Evolutionary conservation across 495 filamentous ascomycete genomes (phyloP), one percentile per base, ranked within the genome.

Genomic region (Xylaria bambusicola): DNA sequence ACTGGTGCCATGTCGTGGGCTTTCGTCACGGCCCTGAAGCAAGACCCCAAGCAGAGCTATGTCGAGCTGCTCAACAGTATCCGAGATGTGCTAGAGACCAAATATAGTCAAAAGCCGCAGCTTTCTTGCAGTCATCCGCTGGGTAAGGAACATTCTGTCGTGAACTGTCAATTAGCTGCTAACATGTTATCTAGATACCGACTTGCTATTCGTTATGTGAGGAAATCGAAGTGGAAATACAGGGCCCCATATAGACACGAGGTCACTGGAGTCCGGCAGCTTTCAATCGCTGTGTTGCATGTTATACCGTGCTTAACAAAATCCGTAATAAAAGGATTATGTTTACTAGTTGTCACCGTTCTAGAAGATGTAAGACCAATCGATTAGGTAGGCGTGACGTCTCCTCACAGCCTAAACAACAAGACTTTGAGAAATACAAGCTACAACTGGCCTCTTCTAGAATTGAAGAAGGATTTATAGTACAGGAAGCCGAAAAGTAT

Each of bases 1-100:
- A 97, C 94, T 1, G 94, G 94, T 50, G 94, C 94, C 66, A 97
- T 98, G 94, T 96, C 91, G 0, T 95, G 86, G 80, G 94, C 94
- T 9, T 98, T 98, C 74, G 92, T 98, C 74, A 82, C 80, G 20
- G 89, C 92, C 40, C 78, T 98, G 57, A 92, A 89, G 79, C 89
- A 92, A 80, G 93, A 98, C 66, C 92, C 93, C 0, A 86, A 97
- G 67, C 94, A 97, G 81, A 96, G 91, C 77, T 98, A 98, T 68
- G 87, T 97, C 52, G 86, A 96, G 75, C 73, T 98, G 59, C 82
- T 98, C 59, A 97, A 95, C 78, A 95, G 85, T 70, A 96, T 98
- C 66, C 88, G 94, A 42, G 92, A 96, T 29, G 87, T 96, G 66
- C 79, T 98, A 40, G 75, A 89, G 63, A 80, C 80, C 40, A 95